Conservation (phyloP, 345 rosid species). For the Salix purpurea region DNA sequence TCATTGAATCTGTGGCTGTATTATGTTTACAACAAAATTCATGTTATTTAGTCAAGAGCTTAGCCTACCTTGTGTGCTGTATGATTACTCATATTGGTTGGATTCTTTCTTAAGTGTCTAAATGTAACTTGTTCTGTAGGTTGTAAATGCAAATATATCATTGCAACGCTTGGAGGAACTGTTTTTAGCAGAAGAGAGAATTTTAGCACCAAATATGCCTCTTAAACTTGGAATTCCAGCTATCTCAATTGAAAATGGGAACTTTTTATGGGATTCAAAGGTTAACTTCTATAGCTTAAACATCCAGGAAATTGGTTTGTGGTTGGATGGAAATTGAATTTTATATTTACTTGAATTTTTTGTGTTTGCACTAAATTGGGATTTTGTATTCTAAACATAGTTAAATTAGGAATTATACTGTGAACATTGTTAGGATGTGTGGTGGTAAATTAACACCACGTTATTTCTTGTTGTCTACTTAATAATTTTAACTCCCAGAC, state of each 20-base stretch:
- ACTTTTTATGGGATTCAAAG: constrained; percentile 89
- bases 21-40: neutral
- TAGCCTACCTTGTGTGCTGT: neutral
- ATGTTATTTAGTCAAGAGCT: neutral
- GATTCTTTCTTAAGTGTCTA: neutral
- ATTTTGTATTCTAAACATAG: neutral
- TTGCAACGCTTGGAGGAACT: constrained; percentile 86
- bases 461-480: neutral
- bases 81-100: neutral
- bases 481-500: neutral
- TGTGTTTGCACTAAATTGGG: neutral
- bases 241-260: constrained; percentile 72
- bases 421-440: neutral
- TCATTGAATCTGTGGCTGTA: neutral
- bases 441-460: neutral
- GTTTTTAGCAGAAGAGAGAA: constrained; percentile 75
- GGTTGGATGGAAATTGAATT: neutral
- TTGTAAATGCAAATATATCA: constrained; percentile 83
- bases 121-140: constrained; percentile 39
- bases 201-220: constrained; percentile 69
- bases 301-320: neutral
- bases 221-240: constrained; percentile 69
- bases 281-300: constrained; percentile 24
- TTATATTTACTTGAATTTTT: neutral
- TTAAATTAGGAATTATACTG: neutral